Evolutionary conservation across 495 filamentous ascomycete species (phyloP).

Genomic region (Penicillium subrubescens): DNA sequence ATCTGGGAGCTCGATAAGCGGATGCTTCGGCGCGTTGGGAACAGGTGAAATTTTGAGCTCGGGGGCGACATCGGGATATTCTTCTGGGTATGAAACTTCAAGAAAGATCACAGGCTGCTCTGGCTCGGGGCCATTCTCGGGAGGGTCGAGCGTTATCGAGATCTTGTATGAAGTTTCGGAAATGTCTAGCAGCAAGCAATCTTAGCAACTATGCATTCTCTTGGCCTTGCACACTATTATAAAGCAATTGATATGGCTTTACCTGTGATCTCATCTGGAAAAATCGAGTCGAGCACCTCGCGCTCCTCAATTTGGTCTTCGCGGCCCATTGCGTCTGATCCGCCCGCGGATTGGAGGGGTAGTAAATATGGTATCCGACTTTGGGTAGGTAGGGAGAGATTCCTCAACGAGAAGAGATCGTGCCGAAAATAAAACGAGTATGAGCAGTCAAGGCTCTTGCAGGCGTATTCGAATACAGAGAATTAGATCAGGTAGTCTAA

Average conservation of each 20-base stretch:
- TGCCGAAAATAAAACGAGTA: not conserved
- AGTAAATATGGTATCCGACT: conserved; percentile 10
- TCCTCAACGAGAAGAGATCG: not conserved
- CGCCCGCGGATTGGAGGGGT: conserved; percentile 42
- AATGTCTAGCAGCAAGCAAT: conserved; percentile 59
- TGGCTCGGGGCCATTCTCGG: conserved; percentile 59
- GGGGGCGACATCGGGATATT: conserved; percentile 86
- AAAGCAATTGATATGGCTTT: not conserved
- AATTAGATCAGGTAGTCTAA: not conserved
- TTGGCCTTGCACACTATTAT: too few species aligned
- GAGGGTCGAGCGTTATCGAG: conserved; percentile 75
- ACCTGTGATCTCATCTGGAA: conserved; percentile 97
- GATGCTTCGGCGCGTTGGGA: conserved; percentile 66
- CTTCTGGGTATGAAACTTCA: conserved; percentile 80
- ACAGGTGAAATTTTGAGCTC: conserved; percentile 72
- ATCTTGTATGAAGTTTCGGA: conserved; percentile 85
- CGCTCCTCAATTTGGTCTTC: conserved; percentile 96
- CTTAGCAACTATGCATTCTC: conserved; percentile 5
- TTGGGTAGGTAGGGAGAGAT: not conserved
- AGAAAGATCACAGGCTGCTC: conserved; percentile 63
- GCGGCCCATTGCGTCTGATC: conserved; percentile 70
- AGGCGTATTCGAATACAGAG: not conserved
- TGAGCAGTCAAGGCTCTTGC: not conserved
- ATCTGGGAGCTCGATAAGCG: conserved; percentile 60
- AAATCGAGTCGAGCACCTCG: conserved; percentile 96